Evolutionary conservation across 2,329 filamentous ascomycete genomes (phyloP).

Genomic region (Epichloe glyceriae): DNA sequence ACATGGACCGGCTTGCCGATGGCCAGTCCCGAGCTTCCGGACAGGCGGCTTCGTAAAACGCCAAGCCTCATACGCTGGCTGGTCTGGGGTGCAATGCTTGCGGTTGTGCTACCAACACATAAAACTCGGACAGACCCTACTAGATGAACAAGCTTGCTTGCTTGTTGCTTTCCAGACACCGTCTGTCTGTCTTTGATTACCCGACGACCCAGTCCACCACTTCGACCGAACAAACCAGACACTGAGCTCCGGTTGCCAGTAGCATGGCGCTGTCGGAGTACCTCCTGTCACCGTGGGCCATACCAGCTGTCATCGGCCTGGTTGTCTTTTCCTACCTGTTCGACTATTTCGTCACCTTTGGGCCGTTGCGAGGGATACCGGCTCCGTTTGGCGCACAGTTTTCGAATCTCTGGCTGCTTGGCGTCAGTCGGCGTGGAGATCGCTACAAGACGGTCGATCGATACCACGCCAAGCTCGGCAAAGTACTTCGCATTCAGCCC

Average conservation of each 20-base stretch:
- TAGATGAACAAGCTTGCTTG: too few species aligned
- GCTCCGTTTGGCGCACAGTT: conserved; percentile 52
- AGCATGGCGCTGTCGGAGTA: conserved; percentile 18
- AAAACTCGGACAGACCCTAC: not conserved
- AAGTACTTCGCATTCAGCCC: conserved; percentile 72
- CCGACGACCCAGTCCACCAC: not conserved
- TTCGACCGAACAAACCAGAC: too few species aligned
- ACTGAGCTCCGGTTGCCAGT: not conserved
- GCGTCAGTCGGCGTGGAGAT: conserved; percentile 49
- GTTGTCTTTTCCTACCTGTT: conserved; percentile 43
- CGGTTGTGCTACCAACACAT: not conserved
- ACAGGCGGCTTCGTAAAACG: not conserved
- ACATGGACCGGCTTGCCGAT: not conserved
- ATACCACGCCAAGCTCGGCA: conserved; percentile 62
- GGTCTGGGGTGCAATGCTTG: not conserved
- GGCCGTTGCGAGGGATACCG: conserved; percentile 40
- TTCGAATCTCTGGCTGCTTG: conserved; percentile 69
- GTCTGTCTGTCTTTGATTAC: not conserved
- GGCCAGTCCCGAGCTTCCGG: not conserved
- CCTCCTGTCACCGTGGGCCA: conserved; percentile 31
- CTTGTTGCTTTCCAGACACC: too few species aligned
- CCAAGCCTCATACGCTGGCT: not conserved
- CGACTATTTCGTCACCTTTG: conserved; percentile 44
- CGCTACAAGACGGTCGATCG: conserved; percentile 54
- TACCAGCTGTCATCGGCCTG: conserved; percentile 32